Evolutionary conservation across 2,329 filamentous ascomycete genomes (phyloP).

Genomic region (Fusarium irregulare): DNA sequence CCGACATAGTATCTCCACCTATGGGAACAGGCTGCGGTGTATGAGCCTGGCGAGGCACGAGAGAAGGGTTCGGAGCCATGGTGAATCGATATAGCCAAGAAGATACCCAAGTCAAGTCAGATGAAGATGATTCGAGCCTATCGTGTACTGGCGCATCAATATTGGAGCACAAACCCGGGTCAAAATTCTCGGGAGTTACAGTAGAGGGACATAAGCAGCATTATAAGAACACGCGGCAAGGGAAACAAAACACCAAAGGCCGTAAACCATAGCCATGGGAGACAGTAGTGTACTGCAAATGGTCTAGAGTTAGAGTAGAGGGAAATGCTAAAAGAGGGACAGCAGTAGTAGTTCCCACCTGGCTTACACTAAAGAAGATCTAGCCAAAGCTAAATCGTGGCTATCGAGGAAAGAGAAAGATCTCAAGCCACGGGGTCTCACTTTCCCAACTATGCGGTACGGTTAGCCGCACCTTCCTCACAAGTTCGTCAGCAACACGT

Average conservation of each 20-base stretch:
- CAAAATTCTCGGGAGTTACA: not conserved
- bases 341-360: not conserved
- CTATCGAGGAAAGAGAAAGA: not conserved
- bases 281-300: not conserved
- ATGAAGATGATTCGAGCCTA: not conserved
- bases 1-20: conserved; percentile 51
- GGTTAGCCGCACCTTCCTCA: not conserved
- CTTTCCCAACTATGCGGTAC: conserved; percentile 8
- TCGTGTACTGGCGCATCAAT: not conserved
- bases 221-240: not conserved
- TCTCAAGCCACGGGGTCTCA: conserved; percentile 18
- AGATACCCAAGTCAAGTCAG: not conserved
- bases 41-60: conserved; percentile 18
- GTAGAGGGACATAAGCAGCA: not conserved
- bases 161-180: not conserved
- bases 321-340: not conserved
- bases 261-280: not conserved
- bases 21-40: conserved; percentile 46
- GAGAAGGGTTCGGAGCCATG: conserved; percentile 24
- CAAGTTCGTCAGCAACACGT: not conserved
- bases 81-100: not conserved
- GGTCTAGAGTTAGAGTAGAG: not conserved
- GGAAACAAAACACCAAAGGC: not conserved
- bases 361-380: not conserved
- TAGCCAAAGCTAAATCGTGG: conserved; percentile 33